Conservation (phyloP, 345 rosid genomes). For the Luvunga scandens region DNA sequence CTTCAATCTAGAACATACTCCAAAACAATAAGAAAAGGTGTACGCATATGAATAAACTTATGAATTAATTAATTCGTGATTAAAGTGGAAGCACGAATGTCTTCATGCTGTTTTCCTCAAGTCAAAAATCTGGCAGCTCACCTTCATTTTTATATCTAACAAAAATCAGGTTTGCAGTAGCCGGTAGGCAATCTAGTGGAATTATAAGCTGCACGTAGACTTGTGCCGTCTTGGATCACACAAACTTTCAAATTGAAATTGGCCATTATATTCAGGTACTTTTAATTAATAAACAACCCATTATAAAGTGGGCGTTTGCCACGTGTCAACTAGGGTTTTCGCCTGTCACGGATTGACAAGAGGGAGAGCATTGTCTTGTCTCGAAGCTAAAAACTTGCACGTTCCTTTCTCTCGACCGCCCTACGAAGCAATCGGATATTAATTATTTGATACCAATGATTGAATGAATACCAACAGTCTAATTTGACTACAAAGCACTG, state of each 20-base stretch:
- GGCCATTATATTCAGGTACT: background rate
- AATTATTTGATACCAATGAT: background rate
- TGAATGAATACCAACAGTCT: background rate
- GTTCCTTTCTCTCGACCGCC: background rate
- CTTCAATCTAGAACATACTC: too few species aligned
- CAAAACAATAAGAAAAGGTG: too few species aligned
- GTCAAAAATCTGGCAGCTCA: background rate
- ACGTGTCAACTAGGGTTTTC: background rate
- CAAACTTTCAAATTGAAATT: too few species aligned
- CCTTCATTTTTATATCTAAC: background rate
- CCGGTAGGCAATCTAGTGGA: background rate
- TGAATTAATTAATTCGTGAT: too few species aligned
- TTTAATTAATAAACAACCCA: background rate
- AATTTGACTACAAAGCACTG: background rate
- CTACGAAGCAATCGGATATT: background rate
- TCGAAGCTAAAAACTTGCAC: background rate
- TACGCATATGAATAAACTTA: too few species aligned
- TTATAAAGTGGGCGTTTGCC: background rate
- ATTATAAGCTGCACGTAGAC: background rate
- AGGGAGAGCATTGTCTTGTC: background rate
- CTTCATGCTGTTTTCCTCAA: background rate
- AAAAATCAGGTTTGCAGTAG: background rate
- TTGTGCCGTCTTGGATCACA: background rate
- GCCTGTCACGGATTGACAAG: background rate
- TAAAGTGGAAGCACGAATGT: too few species aligned